phyloP scores from a whole-genome alignment of 495 filamentous ascomycete species.

The Neurospora tetrasperma region DNA sequence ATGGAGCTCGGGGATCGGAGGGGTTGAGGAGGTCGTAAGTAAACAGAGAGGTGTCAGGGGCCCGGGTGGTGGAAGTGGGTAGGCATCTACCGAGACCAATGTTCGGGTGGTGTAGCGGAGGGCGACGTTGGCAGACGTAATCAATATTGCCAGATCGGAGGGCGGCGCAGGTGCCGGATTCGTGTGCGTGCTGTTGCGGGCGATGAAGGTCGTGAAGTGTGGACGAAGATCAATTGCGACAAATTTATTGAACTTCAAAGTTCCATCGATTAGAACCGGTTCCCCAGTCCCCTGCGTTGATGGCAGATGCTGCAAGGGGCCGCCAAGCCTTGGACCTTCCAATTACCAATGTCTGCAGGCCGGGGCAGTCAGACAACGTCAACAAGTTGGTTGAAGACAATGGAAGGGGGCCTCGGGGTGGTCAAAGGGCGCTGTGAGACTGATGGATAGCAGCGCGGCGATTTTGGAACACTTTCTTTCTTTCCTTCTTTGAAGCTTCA shows the following conservation, averaged over 20 bases:
- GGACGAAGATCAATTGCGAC: not conserved
- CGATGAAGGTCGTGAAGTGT: not conserved
- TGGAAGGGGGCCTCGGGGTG: not conserved
- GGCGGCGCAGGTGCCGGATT: not conserved
- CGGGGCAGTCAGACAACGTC: not conserved
- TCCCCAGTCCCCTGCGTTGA: not conserved
- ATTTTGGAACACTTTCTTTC: not conserved
- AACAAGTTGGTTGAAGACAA: not conserved
- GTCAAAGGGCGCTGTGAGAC: not conserved
- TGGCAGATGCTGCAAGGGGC: slow-evolving; percentile 1
- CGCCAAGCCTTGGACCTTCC: not conserved
- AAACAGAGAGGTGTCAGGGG: not conserved
- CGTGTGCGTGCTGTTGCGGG: not conserved
- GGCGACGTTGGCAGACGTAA: not conserved
- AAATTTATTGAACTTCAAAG: not conserved
- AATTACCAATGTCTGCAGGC: not conserved
- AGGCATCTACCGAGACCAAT: slow-evolving; percentile 4
- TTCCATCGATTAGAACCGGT: not conserved
- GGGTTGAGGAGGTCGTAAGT: not conserved
- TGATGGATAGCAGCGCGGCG: not conserved
- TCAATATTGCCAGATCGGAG: not conserved
- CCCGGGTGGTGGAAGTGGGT: not conserved
- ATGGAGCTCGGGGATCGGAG: not conserved
- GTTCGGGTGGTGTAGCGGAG: not conserved
- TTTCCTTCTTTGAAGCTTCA: not conserved